A percentile compares a stretch with the other conserved stretches of the same genome.
Conservation (phyloP, 2,329 filamentous ascomycete genomes). For the Epichloe gansuensis region DNA sequence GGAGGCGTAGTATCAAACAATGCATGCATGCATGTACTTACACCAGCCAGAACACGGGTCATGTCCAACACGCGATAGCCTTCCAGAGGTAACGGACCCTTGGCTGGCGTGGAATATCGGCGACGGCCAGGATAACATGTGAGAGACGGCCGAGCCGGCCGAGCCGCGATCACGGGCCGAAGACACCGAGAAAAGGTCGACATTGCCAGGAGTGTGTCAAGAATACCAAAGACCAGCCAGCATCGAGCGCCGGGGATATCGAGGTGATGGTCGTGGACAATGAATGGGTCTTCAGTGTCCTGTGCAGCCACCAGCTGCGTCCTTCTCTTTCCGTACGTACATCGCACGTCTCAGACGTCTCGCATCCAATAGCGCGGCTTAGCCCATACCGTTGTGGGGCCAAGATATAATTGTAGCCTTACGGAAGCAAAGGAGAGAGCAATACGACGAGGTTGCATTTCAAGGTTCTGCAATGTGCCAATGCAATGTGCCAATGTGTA, state of each 20-base stretch:
- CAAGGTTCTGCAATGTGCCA: too few species aligned
- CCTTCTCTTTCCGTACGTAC: background rate
- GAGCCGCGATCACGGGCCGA: background rate
- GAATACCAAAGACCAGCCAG: background rate
- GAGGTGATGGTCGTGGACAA: background rate
- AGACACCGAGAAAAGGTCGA: slow-evolving; percentile 5
- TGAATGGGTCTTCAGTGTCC: background rate
- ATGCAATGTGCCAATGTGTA: too few species aligned
- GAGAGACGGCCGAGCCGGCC: background rate
- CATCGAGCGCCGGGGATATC: background rate
- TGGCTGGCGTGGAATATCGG: slow-evolving; percentile 15
- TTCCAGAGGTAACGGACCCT: slow-evolving; percentile 50
- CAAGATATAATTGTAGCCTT: too few species aligned
- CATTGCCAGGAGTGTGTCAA: slow-evolving; percentile 2
- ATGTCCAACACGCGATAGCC: slow-evolving; percentile 89
- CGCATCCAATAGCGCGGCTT: too few species aligned
- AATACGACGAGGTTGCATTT: too few species aligned
- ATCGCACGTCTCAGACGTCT: too few species aligned
- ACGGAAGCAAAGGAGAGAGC: too few species aligned
- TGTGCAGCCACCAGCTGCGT: background rate
- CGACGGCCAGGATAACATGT: slow-evolving; percentile 10
- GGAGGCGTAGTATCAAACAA: slow-evolving; percentile 7
- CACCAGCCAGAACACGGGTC: slow-evolving; percentile 89
- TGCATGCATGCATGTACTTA: slow-evolving; percentile 33
- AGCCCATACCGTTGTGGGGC: background rate